phyloP scores from a whole-genome alignment of 495 filamentous ascomycete species.

The Beverwykella pulmonaria region DNA sequence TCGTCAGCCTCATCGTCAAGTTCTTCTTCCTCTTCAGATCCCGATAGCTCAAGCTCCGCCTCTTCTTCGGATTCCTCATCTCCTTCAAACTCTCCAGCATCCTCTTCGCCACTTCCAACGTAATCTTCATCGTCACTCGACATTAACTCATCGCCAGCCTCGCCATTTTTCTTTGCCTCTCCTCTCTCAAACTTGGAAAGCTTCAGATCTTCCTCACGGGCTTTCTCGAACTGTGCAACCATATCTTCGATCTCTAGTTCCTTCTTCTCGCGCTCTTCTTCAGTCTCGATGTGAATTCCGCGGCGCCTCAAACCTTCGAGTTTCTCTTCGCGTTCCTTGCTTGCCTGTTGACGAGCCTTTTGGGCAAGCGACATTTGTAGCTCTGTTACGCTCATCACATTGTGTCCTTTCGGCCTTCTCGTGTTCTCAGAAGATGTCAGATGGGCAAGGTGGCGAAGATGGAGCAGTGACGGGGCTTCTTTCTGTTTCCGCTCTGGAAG shows the following conservation, averaged over 20 bases:
- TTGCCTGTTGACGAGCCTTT: conserved; percentile 78
- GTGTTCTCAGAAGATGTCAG: conserved; percentile 63
- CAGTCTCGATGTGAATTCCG: conserved; percentile 80
- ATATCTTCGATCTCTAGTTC: conserved; percentile 83
- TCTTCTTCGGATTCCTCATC: conserved; percentile 48
- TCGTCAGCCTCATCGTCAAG: conserved; percentile 46
- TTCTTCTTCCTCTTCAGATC: conserved; percentile 42
- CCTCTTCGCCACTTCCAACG: conserved; percentile 57
- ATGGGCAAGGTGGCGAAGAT: conserved; percentile 73
- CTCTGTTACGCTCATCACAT: conserved; percentile 67
- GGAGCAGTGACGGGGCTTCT: conserved; percentile 67
- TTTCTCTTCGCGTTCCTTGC: conserved; percentile 72
- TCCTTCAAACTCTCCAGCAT: conserved; percentile 49
- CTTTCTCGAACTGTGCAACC: conserved; percentile 80
- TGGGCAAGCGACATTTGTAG: conserved; percentile 67
- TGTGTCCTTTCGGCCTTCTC: conserved; percentile 47
- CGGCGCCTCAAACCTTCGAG: conserved; percentile 74
- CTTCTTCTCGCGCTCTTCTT: conserved; percentile 80
- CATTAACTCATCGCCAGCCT: conserved; percentile 52
- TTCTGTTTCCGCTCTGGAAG: conserved; percentile 59
- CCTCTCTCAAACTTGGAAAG: conserved; percentile 77
- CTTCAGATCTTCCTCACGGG: conserved; percentile 75
- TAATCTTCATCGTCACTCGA: conserved; percentile 66
- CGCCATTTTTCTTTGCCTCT: conserved; percentile 64
- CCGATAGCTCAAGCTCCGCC: conserved; percentile 42